Conservation (phyloP, 345 rosid species). For the Erucastrum elatum region DNA sequence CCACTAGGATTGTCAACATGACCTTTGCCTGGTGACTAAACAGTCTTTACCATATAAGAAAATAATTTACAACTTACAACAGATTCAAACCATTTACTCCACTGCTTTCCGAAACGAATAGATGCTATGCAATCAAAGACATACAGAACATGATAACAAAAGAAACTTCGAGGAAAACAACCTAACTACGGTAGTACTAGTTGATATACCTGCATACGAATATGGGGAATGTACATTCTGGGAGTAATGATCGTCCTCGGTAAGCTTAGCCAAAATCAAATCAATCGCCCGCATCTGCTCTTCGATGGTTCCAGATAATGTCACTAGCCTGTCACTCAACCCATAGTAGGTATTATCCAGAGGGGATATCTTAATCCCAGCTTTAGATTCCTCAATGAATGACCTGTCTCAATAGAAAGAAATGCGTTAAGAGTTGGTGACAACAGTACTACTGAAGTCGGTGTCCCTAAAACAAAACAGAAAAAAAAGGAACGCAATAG, state of each 20-base stretch:
- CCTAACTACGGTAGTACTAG: constrained; percentile 19
- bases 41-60: background rate
- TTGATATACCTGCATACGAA: constrained; percentile 79
- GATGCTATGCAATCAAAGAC: constrained; percentile 24
- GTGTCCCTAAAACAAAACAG: background rate
- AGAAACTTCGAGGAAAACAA: constrained; percentile 16
- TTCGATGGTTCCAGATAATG: constrained; percentile 77
- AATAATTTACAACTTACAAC: background rate
- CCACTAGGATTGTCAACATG: background rate
- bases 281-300: constrained; percentile 93
- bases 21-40: constrained; percentile 6
- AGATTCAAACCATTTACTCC: constrained; percentile 4
- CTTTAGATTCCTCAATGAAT: constrained; percentile 93
- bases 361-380: constrained; percentile 92
- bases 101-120: background rate
- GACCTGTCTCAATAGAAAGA: constrained; percentile 56
- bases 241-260: constrained; percentile 82
- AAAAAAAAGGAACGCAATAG: background rate
- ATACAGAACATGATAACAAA: constrained; percentile 11
- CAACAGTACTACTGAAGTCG: background rate
- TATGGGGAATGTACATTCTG: constrained; percentile 82
- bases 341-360: constrained; percentile 86
- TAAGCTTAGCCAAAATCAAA: constrained; percentile 78
- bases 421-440: background rate
- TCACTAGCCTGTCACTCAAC: constrained; percentile 91